phyloP scores from a whole-genome alignment of 1,284 basidiomycete species.

The Ceratorhiza oryzae-sativae region DNA sequence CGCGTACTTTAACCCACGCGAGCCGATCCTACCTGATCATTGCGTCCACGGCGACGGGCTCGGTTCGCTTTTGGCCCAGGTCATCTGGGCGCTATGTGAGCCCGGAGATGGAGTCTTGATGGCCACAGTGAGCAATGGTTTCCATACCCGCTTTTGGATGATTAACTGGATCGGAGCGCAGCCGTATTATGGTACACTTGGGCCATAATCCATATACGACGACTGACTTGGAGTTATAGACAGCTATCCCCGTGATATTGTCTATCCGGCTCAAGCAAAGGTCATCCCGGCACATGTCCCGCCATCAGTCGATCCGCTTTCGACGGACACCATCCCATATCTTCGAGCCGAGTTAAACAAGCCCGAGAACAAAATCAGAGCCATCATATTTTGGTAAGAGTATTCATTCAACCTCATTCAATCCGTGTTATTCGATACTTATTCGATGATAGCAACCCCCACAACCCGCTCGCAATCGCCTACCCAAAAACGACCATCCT shows the following conservation, averaged over 20 bases:
- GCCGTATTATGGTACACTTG: slow-evolving; percentile 28
- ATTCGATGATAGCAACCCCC: slow-evolving; percentile 40
- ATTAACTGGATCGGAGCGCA: neutral
- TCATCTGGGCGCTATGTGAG: slow-evolving; percentile 25
- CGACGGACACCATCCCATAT: neutral
- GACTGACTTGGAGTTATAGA: neutral
- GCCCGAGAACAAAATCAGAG: slow-evolving; percentile 8
- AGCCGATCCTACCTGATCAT: neutral
- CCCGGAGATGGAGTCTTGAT: slow-evolving; percentile 33
- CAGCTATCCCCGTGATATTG: neutral
- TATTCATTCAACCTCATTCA: neutral
- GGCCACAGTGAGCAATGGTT: slow-evolving; percentile 14
- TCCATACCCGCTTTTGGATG: neutral
- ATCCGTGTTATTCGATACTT: neutral
- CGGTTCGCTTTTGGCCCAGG: slow-evolving; percentile 1
- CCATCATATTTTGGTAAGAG: slow-evolving; percentile 20
- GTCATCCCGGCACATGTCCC: slow-evolving; percentile 17
- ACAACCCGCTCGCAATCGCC: slow-evolving; percentile 35
- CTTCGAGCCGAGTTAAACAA: slow-evolving; percentile 8
- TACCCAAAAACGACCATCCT: slow-evolving; percentile 28
- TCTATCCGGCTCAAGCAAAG: slow-evolving; percentile 29
- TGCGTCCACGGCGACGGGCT: slow-evolving; percentile 26
- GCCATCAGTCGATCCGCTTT: slow-evolving; percentile 4
- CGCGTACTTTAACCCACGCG: slow-evolving; percentile 21
- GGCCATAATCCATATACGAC: neutral